phyloP scores from a whole-genome alignment of 352 stramenopile genomes.

The Phytophthora aleatoria region DNA sequence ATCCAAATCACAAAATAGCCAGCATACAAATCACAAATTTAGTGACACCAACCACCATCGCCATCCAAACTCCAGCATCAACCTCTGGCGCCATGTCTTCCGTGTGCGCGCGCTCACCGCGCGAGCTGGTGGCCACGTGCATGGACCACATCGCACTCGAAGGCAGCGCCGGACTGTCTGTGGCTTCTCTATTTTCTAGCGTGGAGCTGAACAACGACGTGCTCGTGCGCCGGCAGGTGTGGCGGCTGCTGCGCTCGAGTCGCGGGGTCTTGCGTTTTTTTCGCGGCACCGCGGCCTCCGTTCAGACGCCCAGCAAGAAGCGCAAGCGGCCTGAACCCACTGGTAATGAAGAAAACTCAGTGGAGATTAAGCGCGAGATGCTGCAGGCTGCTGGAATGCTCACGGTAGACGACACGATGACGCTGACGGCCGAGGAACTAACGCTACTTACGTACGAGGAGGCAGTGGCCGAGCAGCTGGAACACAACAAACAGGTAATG shows the following conservation, averaged over 20 bases:
- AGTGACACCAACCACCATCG: background rate
- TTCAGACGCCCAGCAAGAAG: slow-evolving; percentile 46
- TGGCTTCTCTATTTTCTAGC: slow-evolving; percentile 45
- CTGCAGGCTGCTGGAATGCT: slow-evolving; percentile 2
- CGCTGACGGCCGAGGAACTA: slow-evolving; percentile 21
- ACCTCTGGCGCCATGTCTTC: slow-evolving; percentile 11
- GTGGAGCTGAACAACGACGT: slow-evolving; percentile 49
- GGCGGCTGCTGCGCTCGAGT: slow-evolving; percentile 52
- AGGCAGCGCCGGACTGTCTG: slow-evolving; percentile 45
- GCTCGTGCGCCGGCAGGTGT: slow-evolving; percentile 55
- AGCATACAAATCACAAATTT: slow-evolving; percentile 3
- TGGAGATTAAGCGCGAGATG: slow-evolving; percentile 31
- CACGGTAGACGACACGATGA: background rate
- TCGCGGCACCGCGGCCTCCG: slow-evolving; percentile 9
- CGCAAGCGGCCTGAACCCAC: slow-evolving; percentile 45
- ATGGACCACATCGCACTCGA: slow-evolving; percentile 74
- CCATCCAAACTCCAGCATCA: slow-evolving; percentile 25
- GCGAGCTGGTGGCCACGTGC: slow-evolving; percentile 57
- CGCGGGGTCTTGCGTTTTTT: slow-evolving; percentile 58
- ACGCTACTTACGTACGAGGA: slow-evolving; percentile 30
- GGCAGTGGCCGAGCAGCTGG: slow-evolving; percentile 5
- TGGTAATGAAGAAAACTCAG: slow-evolving; percentile 3
- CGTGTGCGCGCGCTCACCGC: slow-evolving; percentile 23
- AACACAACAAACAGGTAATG: slow-evolving; percentile 29
- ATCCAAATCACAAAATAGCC: background rate